phyloP scores from a whole-genome alignment of 1,139 yeast genomes.

The Blastobotrys proliferans region DNA sequence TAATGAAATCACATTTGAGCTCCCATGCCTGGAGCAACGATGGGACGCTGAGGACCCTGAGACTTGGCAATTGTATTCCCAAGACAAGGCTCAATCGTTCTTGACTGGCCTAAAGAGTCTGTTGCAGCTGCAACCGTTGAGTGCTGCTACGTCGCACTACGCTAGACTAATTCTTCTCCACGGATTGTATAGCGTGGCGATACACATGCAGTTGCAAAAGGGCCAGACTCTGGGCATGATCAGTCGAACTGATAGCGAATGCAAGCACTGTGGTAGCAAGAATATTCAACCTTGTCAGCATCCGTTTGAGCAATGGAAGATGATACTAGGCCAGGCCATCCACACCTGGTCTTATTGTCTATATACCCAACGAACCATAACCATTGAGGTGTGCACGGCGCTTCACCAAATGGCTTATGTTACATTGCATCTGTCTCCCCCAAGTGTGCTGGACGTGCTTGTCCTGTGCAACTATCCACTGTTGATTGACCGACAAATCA shows the following conservation, averaged over 20 bases:
- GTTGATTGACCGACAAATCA: conserved; percentile 22
- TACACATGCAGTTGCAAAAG: conserved; percentile 20
- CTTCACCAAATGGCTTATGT: conserved; percentile 25
- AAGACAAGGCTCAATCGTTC: conserved; percentile 15
- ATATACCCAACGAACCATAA: conserved; percentile 14
- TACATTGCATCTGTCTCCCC: conserved; percentile 23
- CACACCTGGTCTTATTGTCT: conserved; percentile 25
- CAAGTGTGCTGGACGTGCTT: conserved; percentile 21
- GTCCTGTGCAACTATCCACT: conserved; percentile 17
- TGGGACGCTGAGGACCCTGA: conserved; percentile 21
- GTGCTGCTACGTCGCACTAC: conserved; percentile 23
- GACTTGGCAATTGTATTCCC: conserved; percentile 17
- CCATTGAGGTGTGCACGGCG: conserved; percentile 22
- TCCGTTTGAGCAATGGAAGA: conserved; percentile 20
- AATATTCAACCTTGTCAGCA: conserved; percentile 5
- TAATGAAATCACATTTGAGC: conserved; percentile 19
- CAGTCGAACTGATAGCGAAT: conserved; percentile 8
- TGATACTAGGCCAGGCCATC: conserved; percentile 22
- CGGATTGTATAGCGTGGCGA: conserved; percentile 24
- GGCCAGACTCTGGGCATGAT: conserved; percentile 17
- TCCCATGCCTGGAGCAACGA: conserved; percentile 20
- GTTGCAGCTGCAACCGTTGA: conserved; percentile 23
- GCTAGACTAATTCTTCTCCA: conserved; percentile 25
- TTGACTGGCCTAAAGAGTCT: conserved; percentile 24
- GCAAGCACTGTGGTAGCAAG: conserved; percentile 13